phyloP scores from a whole-genome alignment of 2,329 filamentous ascomycete species.

The Falciphora oryzae region DNA sequence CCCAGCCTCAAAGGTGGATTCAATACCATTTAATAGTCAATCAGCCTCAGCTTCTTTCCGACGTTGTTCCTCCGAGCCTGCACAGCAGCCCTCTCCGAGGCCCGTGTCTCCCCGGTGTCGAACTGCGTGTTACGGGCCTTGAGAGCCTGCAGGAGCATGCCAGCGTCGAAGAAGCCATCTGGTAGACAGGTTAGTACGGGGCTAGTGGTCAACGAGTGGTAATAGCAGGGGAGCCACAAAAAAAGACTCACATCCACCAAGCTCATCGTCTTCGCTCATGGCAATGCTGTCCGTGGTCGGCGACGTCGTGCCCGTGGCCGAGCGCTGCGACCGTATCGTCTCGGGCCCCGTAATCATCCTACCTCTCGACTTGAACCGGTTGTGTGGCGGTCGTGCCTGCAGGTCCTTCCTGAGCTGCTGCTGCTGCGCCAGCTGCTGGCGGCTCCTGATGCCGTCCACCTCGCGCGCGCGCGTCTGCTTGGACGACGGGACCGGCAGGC shows the following conservation, averaged over 20 bases:
- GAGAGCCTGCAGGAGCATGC: constrained; percentile 85
- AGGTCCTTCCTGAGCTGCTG: not conserved
- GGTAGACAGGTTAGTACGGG: too few species aligned
- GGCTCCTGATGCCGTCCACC: constrained; percentile 32
- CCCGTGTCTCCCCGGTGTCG: constrained; percentile 45
- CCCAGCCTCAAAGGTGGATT: constrained; percentile 13
- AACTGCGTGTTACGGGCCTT: constrained; percentile 60
- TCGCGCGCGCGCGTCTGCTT: constrained; percentile 49
- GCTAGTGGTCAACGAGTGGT: too few species aligned
- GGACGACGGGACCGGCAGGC: constrained; percentile 15
- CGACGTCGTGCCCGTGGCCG: constrained; percentile 47
- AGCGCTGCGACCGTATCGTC: constrained; percentile 33
- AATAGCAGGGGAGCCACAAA: too few species aligned
- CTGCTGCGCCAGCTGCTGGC: constrained; percentile 1
- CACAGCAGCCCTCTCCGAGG: constrained; percentile 54
- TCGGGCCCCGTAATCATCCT: constrained; percentile 61
- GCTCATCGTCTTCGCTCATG: constrained; percentile 77
- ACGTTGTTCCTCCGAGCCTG: constrained; percentile 59
- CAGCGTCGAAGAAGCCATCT: constrained; percentile 98
- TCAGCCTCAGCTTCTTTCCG: constrained; percentile 66
- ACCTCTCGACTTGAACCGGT: constrained; percentile 64
- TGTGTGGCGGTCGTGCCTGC: constrained; percentile 25
- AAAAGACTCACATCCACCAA: constrained; percentile 82
- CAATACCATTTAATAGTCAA: constrained; percentile 51
- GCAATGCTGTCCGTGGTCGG: constrained; percentile 64